Percentiles rank a stretch among this genome's conserved stretches.
Conservation (phyloP, 106 monocot species). For the Acanthochlamys bracteata region DNA sequence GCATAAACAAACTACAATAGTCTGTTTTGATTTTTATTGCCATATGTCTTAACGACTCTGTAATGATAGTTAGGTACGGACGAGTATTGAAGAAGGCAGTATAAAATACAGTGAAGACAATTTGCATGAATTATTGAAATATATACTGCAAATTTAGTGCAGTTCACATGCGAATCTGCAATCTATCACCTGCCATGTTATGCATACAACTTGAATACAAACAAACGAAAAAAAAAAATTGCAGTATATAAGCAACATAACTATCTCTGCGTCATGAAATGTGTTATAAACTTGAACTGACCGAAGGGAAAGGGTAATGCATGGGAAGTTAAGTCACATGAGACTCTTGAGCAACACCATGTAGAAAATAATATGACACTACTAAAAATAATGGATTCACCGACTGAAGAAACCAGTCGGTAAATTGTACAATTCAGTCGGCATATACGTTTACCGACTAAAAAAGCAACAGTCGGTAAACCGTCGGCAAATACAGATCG, state of each 20-base stretch:
- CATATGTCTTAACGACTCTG: too few relatives aligned
- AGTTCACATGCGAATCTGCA: neutral
- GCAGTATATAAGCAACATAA: neutral
- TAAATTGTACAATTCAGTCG: too few relatives aligned
- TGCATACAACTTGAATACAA: neutral
- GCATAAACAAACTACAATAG: neutral
- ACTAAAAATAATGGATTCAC: too few relatives aligned
- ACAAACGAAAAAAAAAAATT: neutral
- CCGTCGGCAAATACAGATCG: too few relatives aligned
- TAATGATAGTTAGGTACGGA: neutral
- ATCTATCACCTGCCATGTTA: constrained; percentile 3
- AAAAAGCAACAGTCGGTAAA: too few relatives aligned
- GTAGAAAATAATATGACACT: too few relatives aligned
- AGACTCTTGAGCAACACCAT: too few relatives aligned
- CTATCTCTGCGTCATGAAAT: neutral
- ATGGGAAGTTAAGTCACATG: too few relatives aligned
- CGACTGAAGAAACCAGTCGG: too few relatives aligned
- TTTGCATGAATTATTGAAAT: neutral
- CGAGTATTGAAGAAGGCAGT: neutral
- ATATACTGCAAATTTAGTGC: neutral
- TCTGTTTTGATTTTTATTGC: neutral
- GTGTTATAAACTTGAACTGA: neutral
- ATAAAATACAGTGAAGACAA: neutral
- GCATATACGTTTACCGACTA: too few relatives aligned
- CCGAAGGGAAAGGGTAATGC: too few relatives aligned